A percentile compares a stretch with the other conserved stretches of the same genome.
Conservation (phyloP, 306 rosid genomes). For the Ormosia semicastrata region DNA sequence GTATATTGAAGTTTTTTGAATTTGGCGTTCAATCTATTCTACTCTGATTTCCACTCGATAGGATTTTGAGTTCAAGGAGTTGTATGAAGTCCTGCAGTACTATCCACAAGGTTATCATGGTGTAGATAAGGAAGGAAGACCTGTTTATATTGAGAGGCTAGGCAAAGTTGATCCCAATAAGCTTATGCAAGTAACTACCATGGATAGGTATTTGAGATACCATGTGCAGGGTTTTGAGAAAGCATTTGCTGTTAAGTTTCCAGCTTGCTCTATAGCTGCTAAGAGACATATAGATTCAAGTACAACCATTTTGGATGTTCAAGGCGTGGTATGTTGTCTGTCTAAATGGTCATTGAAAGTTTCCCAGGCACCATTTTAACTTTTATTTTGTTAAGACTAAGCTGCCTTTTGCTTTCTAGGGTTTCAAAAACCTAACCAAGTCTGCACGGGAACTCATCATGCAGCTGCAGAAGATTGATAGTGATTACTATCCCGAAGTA, state of each 20-base stretch:
- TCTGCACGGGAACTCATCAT: slow-evolving; percentile 75
- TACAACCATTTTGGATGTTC: slow-evolving; percentile 86
- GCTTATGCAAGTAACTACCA: slow-evolving; percentile 77
- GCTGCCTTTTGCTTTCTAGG: slow-evolving; percentile 47
- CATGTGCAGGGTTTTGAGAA: slow-evolving; percentile 90
- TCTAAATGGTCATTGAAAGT: slow-evolving; percentile 13
- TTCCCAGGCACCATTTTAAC: slow-evolving; percentile 3
- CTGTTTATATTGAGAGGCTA: slow-evolving; percentile 82
- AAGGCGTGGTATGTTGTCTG: slow-evolving; percentile 73
- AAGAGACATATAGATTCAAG: slow-evolving; percentile 90
- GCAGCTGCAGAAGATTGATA: slow-evolving; percentile 81
- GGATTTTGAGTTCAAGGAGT: slow-evolving; percentile 84
- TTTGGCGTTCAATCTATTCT: background rate
- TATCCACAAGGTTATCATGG: slow-evolving; percentile 95
- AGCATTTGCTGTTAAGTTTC: slow-evolving; percentile 78
- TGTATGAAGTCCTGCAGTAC: slow-evolving; percentile 66
- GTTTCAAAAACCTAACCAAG: slow-evolving; percentile 77
- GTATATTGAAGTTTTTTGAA: slow-evolving; percentile 1
- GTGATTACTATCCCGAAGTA: slow-evolving; percentile 96
- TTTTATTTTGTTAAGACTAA: background rate
- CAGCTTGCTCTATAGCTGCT: slow-evolving; percentile 90
- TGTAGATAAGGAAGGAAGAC: slow-evolving; percentile 90
- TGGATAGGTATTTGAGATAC: slow-evolving; percentile 77
- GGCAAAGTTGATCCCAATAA: slow-evolving; percentile 83
- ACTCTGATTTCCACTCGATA: slow-evolving; percentile 27